Conservation (phyloP, 2,329 filamentous ascomycete genomes). For the Fusarium marasasianum region DNA sequence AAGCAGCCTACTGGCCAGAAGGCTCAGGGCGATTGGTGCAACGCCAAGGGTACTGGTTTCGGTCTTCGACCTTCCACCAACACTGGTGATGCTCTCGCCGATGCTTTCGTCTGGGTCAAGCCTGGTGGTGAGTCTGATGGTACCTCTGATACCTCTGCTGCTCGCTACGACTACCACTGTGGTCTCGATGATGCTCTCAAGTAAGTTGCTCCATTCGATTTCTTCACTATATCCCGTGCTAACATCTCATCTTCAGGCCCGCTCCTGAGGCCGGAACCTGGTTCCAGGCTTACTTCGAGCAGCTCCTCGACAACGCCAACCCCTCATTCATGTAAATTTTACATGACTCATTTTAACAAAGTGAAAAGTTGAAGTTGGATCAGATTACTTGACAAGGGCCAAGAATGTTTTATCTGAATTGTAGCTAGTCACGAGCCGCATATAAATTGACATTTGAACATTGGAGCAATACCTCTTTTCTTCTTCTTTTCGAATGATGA, state of each 20-base stretch:
- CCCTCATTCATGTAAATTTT: conserved; percentile 54
- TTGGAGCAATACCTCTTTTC: neutral
- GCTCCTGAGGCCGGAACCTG: conserved; percentile 76
- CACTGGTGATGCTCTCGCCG: conserved; percentile 66
- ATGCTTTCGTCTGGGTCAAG: conserved; percentile 78
- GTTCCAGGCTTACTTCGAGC: conserved; percentile 71
- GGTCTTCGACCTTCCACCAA: conserved; percentile 70
- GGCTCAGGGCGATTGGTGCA: conserved; percentile 75
- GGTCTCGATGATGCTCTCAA: conserved; percentile 61
- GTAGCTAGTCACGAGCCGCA: neutral
- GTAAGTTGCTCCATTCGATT: neutral
- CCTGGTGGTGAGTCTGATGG: conserved; percentile 69
- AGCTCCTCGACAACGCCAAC: conserved; percentile 64
- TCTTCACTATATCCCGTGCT: neutral
- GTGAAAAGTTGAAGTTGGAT: neutral
- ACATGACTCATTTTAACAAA: neutral
- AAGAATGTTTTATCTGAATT: neutral
- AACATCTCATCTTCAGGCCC: conserved; percentile 55
- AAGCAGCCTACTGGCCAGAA: conserved; percentile 70
- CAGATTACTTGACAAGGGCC: too few species aligned
- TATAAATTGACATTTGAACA: neutral
- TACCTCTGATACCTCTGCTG: conserved; percentile 57
- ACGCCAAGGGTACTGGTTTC: conserved; percentile 70
- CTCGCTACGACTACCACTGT: conserved; percentile 54
- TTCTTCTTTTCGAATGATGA: neutral